A percentile compares a stretch with the other conserved stretches of the same genome.
Conservation (phyloP, 1,139 yeast genomes). For the Tardiomyces blankii region DNA sequence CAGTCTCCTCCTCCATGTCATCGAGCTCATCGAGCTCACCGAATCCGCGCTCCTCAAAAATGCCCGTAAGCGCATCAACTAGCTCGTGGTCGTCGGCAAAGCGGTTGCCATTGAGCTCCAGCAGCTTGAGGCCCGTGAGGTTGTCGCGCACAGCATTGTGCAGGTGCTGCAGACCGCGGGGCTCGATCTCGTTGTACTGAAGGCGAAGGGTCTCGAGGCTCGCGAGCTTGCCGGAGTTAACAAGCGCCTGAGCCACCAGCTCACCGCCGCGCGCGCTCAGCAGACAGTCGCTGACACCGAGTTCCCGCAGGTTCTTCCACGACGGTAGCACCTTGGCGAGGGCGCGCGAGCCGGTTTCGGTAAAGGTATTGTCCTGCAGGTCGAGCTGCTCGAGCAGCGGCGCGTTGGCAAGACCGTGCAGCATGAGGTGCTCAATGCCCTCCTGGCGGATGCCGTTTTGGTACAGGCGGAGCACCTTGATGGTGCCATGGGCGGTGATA, state of each 20-base stretch:
- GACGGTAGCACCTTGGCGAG: slow-evolving; percentile 46
- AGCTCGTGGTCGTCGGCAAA: slow-evolving; percentile 67
- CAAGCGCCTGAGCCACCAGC: slow-evolving; percentile 34
- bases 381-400: slow-evolving; percentile 58
- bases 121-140: slow-evolving; percentile 47
- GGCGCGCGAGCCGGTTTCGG: slow-evolving; percentile 69
- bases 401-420: slow-evolving; percentile 58
- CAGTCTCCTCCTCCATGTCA: slow-evolving; percentile 83
- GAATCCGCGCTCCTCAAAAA: slow-evolving; percentile 62
- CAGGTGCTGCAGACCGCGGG: slow-evolving; percentile 47
- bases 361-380: slow-evolving; percentile 90
- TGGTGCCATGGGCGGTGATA: slow-evolving; percentile 64
- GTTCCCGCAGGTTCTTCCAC: slow-evolving; percentile 56
- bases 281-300: slow-evolving; percentile 83
- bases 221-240: slow-evolving; percentile 16
- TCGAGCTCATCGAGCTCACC: slow-evolving; percentile 88
- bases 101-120: slow-evolving; percentile 89
- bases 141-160: slow-evolving; percentile 40
- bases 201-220: slow-evolving; percentile 51
- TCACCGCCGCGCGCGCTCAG: slow-evolving; percentile 63
- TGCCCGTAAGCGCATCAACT: slow-evolving; percentile 41
- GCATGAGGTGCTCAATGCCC: slow-evolving; percentile 68
- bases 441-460: slow-evolving; percentile 96
- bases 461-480: slow-evolving; percentile 68
- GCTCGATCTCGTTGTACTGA: slow-evolving; percentile 84